Conservation (phyloP, 2,329 filamentous ascomycete species). For the Pseudocercospora pini-densiflorae region DNA sequence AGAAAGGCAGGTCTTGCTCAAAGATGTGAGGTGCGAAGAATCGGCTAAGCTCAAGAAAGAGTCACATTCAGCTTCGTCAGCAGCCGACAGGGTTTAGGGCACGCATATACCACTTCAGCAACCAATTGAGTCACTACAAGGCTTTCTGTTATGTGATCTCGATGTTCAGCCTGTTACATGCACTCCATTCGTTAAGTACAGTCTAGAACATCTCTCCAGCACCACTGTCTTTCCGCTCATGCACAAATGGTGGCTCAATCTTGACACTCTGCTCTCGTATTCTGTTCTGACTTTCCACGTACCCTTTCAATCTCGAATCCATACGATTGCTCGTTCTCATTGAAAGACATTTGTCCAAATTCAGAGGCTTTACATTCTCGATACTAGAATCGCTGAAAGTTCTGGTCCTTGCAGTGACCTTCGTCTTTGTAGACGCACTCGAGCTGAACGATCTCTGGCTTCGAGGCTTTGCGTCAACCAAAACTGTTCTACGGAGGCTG, state of each 20-base stretch:
- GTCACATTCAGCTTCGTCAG: too few relatives aligned
- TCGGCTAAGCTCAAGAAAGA: too few relatives aligned
- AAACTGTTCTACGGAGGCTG: not conserved
- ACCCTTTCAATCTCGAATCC: slow-evolving; percentile 14
- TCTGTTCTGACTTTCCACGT: slow-evolving; percentile 21
- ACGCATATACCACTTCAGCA: too few relatives aligned
- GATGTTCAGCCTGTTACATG: too few relatives aligned
- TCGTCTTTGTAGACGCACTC: not conserved
- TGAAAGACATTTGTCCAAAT: slow-evolving; percentile 7
- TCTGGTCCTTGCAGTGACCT: not conserved
- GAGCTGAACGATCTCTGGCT: slow-evolving; percentile 1
- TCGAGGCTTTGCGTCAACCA: not conserved
- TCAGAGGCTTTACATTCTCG: slow-evolving; percentile 21
- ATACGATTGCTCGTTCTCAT: not conserved
- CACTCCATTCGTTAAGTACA: not conserved
- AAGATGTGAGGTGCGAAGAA: too few relatives aligned
- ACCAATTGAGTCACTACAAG: too few relatives aligned
- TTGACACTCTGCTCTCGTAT: slow-evolving; percentile 12
- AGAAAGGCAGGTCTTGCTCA: too few relatives aligned
- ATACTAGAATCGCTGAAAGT: not conserved
- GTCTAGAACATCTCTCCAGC: not conserved
- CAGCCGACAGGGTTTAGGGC: too few relatives aligned
- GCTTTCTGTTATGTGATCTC: too few relatives aligned
- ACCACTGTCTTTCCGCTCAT: not conserved
- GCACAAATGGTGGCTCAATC: not conserved